Evolutionary conservation across 805 yeast species (phyloP).

Genomic region (Ogataea paraovalis): DNA sequence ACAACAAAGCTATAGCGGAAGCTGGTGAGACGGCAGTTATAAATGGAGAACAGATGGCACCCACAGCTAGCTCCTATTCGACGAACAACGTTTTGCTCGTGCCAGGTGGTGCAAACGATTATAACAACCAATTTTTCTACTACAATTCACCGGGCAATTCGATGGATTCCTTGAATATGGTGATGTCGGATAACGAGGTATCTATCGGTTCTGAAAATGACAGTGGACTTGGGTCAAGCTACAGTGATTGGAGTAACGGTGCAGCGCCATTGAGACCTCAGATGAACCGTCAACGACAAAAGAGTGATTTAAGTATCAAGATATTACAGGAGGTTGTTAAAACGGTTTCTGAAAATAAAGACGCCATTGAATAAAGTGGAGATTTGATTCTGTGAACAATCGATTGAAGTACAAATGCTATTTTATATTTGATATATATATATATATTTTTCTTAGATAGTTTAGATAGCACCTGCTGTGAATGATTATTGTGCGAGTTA

Average conservation of each 20-base stretch:
- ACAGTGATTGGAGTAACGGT: background rate
- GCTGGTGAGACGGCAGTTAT: background rate
- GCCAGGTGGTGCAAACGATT: background rate
- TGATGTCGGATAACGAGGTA: background rate
- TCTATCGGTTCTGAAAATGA: background rate
- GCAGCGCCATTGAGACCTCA: background rate
- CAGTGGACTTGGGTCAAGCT: background rate
- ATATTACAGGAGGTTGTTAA: constrained; percentile 4
- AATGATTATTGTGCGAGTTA: too few relatives aligned
- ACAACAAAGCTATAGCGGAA: constrained; percentile 41
- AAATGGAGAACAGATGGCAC: too few relatives aligned
- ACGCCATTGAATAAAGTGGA: background rate
- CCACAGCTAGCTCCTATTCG: background rate
- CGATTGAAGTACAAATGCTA: too few relatives aligned
- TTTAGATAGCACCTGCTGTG: too few relatives aligned
- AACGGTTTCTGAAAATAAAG: constrained; percentile 2
- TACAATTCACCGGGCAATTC: constrained; percentile 1
- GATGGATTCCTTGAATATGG: background rate
- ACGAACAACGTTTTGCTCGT: background rate
- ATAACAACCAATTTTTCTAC: background rate
- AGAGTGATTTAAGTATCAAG: constrained; percentile 2
- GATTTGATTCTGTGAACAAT: too few relatives aligned
- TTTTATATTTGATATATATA: too few relatives aligned
- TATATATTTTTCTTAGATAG: too few relatives aligned
- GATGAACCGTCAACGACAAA: background rate